Evolutionary conservation across 495 filamentous ascomycete species (phyloP).

Genomic region (Pyrenopolyporus hunteri): DNA sequence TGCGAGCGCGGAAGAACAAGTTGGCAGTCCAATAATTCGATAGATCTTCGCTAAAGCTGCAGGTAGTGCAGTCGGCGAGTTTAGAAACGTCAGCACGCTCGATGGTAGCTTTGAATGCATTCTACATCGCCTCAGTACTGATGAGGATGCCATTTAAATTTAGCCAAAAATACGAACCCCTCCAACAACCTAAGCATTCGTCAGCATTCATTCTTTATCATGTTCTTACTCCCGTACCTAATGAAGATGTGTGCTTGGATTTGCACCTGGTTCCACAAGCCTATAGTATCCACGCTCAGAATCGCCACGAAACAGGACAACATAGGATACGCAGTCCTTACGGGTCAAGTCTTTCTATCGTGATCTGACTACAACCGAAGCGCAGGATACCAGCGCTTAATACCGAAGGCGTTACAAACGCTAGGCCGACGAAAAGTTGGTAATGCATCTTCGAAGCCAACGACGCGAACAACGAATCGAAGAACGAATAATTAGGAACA

Average conservation of each 20-base stretch:
- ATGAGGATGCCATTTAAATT: neutral
- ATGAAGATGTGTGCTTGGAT: neutral
- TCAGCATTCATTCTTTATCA: neutral
- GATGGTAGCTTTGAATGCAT: conserved; percentile 45
- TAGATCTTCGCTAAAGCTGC: conserved; percentile 42
- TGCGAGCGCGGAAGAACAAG: conserved; percentile 47
- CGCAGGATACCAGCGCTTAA: conserved; percentile 23
- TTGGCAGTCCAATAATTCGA: conserved; percentile 54
- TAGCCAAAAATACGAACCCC: neutral
- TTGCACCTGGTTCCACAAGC: conserved; percentile 5
- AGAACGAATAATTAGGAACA: neutral
- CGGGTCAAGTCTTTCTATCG: conserved; percentile 41
- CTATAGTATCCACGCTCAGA: neutral
- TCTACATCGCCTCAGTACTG: conserved; percentile 7
- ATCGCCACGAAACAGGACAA: neutral
- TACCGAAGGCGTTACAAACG: neutral
- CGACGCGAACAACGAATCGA: neutral
- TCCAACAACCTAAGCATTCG: neutral
- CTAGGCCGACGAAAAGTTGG: neutral
- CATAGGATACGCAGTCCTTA: neutral
- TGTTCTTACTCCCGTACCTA: neutral
- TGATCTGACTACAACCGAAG: conserved; percentile 42
- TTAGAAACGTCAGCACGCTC: conserved; percentile 26
- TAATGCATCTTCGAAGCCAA: neutral
- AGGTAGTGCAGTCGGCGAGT: conserved; percentile 42